Evolutionary conservation across 2,329 filamentous ascomycete species (phyloP), one percentile per base, ranked within the genome.

Genomic region (Lomentospora prolificans): DNA sequence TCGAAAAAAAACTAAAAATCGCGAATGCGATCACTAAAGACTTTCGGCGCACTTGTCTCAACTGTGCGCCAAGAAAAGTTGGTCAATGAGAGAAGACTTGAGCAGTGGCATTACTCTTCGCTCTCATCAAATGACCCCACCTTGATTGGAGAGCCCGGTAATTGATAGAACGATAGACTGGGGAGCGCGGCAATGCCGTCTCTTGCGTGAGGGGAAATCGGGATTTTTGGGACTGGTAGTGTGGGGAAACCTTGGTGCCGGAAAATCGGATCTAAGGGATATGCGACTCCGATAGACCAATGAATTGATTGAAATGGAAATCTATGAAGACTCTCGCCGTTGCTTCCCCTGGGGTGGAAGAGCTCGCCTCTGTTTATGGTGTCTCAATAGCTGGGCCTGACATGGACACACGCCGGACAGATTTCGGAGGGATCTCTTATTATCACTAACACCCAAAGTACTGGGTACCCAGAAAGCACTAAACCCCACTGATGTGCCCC

Each of bases 111-210:
- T n/a, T n/a, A n/a, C n/a, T n/a, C n/a, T n/a, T n/a, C n/a, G n/a
- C n/a, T n/a, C n/a, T n/a, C n/a, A n/a, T n/a, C n/a, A n/a, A n/a
- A n/a, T 4, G 10, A 19, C 44, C 22, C 44, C 44, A 48, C 44
- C 22, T 48, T 48, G 22, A 19, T 22, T 12, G 30, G 22, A 48
- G 12, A 12, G 22, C 44, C 17, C 44, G 44, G 44, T 48, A 48
- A 48, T 48, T 48, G 44, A 48, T 48, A 48, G 44, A 48, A 48
- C 22, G 10, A 48, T 48, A 48, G 44, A 48, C 44, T 48, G 44
- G 19, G 6, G 44, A 48, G 12, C 17, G 22, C 44, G 22, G 44
- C 44, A 48, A 25, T 9, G 36, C n/a, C n/a, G n/a, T 41, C 36
- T 41, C 14, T n/a, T n/a, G n/a, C 36, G 36, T 41, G 36, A 19